Conservation (phyloP, 2,329 filamentous ascomycete species). For the Aureobasidium mangrovei region DNA sequence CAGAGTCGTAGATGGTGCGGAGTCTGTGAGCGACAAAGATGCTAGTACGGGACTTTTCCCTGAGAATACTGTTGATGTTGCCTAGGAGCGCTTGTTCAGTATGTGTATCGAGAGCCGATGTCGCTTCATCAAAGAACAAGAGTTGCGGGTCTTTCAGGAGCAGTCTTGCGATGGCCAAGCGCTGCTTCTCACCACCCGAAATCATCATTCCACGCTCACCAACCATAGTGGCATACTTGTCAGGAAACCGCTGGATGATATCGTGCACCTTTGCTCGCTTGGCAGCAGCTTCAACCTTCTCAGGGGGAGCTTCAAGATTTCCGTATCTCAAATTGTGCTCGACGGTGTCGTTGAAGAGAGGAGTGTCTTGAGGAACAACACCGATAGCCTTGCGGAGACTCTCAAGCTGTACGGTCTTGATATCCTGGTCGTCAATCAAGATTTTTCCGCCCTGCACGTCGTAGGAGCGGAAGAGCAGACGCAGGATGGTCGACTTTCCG, state of each 20-base stretch:
- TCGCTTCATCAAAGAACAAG: constrained; percentile 92
- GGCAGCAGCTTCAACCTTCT: constrained; percentile 68
- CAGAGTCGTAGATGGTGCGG: constrained; percentile 84
- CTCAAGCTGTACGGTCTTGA: constrained; percentile 72
- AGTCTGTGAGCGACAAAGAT: constrained; percentile 91
- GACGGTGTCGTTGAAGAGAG: constrained; percentile 93
- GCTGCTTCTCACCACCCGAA: constrained; percentile 84
- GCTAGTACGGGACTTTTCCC: constrained; percentile 80
- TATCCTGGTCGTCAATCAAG: constrained; percentile 85
- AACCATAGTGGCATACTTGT: constrained; percentile 85
- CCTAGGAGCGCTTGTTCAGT: constrained; percentile 84
- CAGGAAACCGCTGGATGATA: constrained; percentile 67
- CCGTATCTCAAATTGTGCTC: constrained; percentile 95
- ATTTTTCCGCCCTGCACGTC: constrained; percentile 80
- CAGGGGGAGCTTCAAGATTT: constrained; percentile 63
- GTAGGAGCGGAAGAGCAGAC: constrained; percentile 89
- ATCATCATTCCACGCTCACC: constrained; percentile 96
- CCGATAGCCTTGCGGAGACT: constrained; percentile 80
- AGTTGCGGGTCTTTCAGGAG: constrained; percentile 84
- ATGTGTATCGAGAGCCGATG: constrained; percentile 83
- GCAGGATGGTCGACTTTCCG: constrained; percentile 87
- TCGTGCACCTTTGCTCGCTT: constrained; percentile 78
- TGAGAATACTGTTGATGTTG: constrained; percentile 87
- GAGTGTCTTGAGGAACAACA: constrained; percentile 94
- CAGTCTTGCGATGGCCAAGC: constrained; percentile 72